These are phyloP conservation scores for Yamadazyma scolyti DNA, from an alignment of 805 yeast species.

Conservation along the genomic window DNA sequence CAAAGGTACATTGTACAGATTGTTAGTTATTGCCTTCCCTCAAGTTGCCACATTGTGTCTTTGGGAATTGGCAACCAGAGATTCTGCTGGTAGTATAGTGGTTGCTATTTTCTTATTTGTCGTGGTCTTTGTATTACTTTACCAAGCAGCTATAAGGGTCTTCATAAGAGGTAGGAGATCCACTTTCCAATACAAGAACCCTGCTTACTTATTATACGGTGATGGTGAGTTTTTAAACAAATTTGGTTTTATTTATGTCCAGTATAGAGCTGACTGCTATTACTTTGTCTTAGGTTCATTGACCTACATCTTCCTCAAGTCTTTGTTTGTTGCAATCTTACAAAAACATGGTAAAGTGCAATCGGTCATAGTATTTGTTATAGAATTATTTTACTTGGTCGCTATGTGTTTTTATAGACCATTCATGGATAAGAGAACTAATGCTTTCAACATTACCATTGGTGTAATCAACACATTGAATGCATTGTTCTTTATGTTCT, in stretches of 20 bases:
- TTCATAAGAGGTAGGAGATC: conserved; percentile 72
- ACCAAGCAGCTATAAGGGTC: conserved; percentile 74
- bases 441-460: conserved; percentile 86
- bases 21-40: conserved; percentile 81
- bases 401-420: conserved; percentile 73
- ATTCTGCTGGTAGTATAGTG: conserved; percentile 78
- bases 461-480: conserved; percentile 77
- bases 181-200: conserved; percentile 69
- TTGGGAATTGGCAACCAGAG: conserved; percentile 85
- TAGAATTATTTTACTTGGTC: conserved; percentile 70
- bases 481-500: conserved; percentile 83
- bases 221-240: conserved; percentile 76
- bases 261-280: conserved; percentile 81
- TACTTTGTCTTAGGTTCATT: conserved; percentile 74
- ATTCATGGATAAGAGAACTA: conserved; percentile 91
- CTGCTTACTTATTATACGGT: conserved; percentile 88
- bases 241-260: conserved; percentile 90
- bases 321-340: conserved; percentile 81
- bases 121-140: conserved; percentile 54
- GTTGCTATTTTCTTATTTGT: conserved; percentile 71
- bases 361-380: conserved; percentile 68
- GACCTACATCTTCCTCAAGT: conserved; percentile 63
- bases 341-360: conserved; percentile 80
- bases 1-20: conserved; percentile 85
- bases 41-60: conserved; percentile 76